Evolutionary conservation across 495 filamentous ascomycete genomes (phyloP).

Genomic region (Jackrogersella minutella): DNA sequence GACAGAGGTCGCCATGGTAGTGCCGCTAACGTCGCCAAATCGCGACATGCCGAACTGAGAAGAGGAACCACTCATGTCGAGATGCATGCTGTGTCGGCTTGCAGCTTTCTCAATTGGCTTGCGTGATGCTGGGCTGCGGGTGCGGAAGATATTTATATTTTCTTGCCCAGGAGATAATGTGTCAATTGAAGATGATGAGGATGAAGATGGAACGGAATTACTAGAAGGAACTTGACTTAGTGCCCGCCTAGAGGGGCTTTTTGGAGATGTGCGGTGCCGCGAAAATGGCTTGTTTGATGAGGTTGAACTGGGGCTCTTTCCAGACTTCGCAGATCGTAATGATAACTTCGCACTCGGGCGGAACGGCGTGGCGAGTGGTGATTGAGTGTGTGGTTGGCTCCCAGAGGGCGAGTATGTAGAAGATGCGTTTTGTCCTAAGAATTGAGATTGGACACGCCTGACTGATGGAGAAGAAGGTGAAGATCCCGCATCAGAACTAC

Average conservation of each 20-base stretch:
- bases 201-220: slow-evolving; percentile 66
- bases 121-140: slow-evolving; percentile 52
- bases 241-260: slow-evolving; percentile 78
- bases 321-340: slow-evolving; percentile 57
- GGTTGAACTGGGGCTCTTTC: slow-evolving; percentile 47
- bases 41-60: slow-evolving; percentile 57
- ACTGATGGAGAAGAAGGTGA: slow-evolving; percentile 42
- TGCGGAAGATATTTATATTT: slow-evolving; percentile 54
- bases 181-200: slow-evolving; percentile 49
- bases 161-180: slow-evolving; percentile 60
- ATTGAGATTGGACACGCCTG: slow-evolving; percentile 43
- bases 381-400: slow-evolving; percentile 44
- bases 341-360: slow-evolving; percentile 60
- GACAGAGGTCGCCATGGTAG: slow-evolving; percentile 56
- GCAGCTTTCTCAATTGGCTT: slow-evolving; percentile 54
- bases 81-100: slow-evolving; percentile 54
- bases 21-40: slow-evolving; percentile 50
- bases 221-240: slow-evolving; percentile 75
- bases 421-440: slow-evolving; percentile 34
- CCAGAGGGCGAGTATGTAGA: slow-evolving; percentile 33
- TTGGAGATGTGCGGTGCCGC: slow-evolving; percentile 67
- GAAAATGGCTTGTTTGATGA: slow-evolving; percentile 56
- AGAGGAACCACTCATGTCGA: slow-evolving; percentile 59
- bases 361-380: slow-evolving; percentile 49
- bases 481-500: slow-evolving; percentile 40